Base-by-base conservation (phyloP, 2,329 filamentous ascomycete species). In the Ophiostoma ips region DNA sequence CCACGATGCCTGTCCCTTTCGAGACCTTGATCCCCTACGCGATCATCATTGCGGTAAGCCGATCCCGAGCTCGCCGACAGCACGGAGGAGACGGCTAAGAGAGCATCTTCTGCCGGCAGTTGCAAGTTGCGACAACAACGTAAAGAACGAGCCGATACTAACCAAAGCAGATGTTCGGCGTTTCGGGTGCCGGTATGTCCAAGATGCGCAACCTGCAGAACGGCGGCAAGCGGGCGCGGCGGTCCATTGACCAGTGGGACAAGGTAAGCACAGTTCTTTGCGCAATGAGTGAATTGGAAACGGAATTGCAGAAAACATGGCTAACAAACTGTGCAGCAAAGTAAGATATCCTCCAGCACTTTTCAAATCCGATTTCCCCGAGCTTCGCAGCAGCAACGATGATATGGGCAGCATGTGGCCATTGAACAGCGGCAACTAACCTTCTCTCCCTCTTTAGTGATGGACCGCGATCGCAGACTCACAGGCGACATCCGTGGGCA, bases 1-100 rank as follows among this genome's bases (percentile, higher is more conserved):
- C 55, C 65, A 64, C 61, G 49, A 82, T 82, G 78, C 74, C 75
- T 53, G 66, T 82, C 56, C 78, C 78, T 45, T 82, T 81, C 66
- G 78, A 82, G 65, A 68, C 76, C 46, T 61, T 82, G 57, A 69
- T 82, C 65, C 77, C 78, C 40, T 81, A 81, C 64, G 78, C 68
- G 64, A 80, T 82, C 70, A 76, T 81, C 64, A 64, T 77, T 59
- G 70, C 65, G 61, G 77, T 81, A 71, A 64, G 75, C 40, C 24
- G 24, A 36, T 16, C 34, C n/a, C 21, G 24, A 46, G 44, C 44
- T 33, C 43, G 28, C 28, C 28, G 43, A 45, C 13, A 12, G 10
- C 31, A 19, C 24, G 15, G 13, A 18, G 21, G 9, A 3, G 28
- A 28, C 11, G 34, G 47, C 31, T 21, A 34, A 44, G 21, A 24